These are phyloP conservation scores for Puccinia horiana DNA, from an alignment of 1,284 basidiomycete species.

Conservation along the genomic window DNA sequence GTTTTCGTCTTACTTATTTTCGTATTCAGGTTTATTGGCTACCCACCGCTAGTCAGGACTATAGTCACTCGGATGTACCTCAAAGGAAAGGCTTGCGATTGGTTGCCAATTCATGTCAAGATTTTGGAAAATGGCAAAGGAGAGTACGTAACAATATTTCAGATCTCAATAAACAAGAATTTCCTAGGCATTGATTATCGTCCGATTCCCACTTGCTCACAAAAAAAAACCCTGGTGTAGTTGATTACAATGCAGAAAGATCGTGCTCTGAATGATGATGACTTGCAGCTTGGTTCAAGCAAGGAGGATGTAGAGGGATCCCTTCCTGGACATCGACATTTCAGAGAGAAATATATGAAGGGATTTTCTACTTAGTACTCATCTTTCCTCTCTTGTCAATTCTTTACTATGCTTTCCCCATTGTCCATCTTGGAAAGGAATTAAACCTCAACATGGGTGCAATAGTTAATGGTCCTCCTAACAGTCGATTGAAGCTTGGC, in stretches of 20 bases:
- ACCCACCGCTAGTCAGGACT: constrained; percentile 86
- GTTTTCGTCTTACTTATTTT: background rate
- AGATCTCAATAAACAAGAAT: background rate
- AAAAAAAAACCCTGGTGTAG: constrained; percentile 64
- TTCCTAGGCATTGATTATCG: too few species aligned
- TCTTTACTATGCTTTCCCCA: too few species aligned
- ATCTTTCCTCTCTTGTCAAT: background rate
- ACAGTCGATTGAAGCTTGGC: too few species aligned
- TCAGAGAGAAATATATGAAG: constrained; percentile 36
- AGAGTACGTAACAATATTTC: constrained; percentile 66
- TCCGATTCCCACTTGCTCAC: background rate
- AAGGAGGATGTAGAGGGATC: background rate
- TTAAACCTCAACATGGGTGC: too few species aligned
- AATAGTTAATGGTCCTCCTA: too few species aligned
- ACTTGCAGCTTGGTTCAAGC: background rate
- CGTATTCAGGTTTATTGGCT: constrained; percentile 60
- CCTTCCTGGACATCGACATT: constrained; percentile 27
- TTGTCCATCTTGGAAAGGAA: too few species aligned
- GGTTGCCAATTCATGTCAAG: constrained; percentile 84
- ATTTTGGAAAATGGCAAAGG: constrained; percentile 93
- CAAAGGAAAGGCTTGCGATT: constrained; percentile 79
- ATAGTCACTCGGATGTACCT: constrained; percentile 78
- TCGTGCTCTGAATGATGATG: constrained; percentile 62
- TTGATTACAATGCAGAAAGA: constrained; percentile 83
- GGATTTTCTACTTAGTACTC: constrained; percentile 21